Evolutionary conservation across 2,329 filamentous ascomycete genomes (phyloP).

Genomic region (Cordyceps javanica): DNA sequence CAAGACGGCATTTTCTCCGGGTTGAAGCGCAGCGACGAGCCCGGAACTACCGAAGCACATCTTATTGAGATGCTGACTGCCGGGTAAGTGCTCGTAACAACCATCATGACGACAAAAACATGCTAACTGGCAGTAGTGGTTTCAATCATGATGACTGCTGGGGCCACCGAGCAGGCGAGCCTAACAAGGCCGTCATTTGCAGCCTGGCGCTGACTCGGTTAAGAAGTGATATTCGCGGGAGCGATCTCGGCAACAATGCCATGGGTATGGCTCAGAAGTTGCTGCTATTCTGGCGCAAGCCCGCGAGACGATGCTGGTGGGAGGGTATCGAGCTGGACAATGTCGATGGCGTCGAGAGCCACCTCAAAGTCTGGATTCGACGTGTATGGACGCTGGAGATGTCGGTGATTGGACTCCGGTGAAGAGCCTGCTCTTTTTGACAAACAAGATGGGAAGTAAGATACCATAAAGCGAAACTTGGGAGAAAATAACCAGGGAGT

Average conservation of each 20-base stretch:
- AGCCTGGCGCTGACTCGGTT: slow-evolving; percentile 88
- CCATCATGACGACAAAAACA: slow-evolving; percentile 5
- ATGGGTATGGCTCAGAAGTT: slow-evolving; percentile 99
- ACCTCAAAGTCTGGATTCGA: slow-evolving; percentile 96
- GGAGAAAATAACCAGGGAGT: not conserved
- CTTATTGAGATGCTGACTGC: slow-evolving; percentile 99
- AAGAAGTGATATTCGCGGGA: slow-evolving; percentile 84
- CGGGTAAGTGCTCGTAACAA: slow-evolving; percentile 55
- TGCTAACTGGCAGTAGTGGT: slow-evolving; percentile 51
- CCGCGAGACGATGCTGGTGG: slow-evolving; percentile 96
- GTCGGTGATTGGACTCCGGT: slow-evolving; percentile 84
- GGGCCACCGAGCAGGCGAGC: slow-evolving; percentile 96
- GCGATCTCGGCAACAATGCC: slow-evolving; percentile 66
- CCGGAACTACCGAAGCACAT: slow-evolving; percentile 94
- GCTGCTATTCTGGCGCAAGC: slow-evolving; percentile 95
- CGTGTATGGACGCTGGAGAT: slow-evolving; percentile 98
- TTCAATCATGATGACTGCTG: slow-evolving; percentile 94
- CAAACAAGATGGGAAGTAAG: not conserved
- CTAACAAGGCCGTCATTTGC: slow-evolving; percentile 97
- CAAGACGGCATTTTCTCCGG: slow-evolving; percentile 97
- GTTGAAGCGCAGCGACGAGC: slow-evolving; percentile 88
- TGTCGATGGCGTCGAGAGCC: slow-evolving; percentile 85
- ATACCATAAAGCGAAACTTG: slow-evolving; percentile 7
- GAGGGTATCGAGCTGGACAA: slow-evolving; percentile 88
- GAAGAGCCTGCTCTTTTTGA: slow-evolving; percentile 15